Percentiles rank a stretch among this genome's conserved stretches.
These are phyloP conservation scores for Elsinoe necatrix DNA, from an alignment of 2,329 filamentous ascomycete species.

Conservation along the genomic window DNA sequence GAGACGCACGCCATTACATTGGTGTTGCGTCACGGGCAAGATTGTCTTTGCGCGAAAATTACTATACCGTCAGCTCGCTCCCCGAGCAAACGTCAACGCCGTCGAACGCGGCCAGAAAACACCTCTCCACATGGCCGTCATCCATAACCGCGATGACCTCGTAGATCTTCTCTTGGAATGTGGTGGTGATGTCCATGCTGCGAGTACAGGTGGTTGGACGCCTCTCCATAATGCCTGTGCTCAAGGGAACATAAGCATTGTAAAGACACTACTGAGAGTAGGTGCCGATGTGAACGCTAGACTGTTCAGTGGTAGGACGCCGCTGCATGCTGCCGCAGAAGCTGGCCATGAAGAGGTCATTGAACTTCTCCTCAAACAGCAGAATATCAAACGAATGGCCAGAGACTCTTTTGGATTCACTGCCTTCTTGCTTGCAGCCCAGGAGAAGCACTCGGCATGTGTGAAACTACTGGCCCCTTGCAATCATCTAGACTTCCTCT, in stretches of 20 bases:
- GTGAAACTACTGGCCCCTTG: constrained; percentile 36
- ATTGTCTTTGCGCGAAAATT: constrained; percentile 21
- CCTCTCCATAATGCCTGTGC: constrained; percentile 22
- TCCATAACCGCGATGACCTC: constrained; percentile 16
- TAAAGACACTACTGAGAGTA: constrained; percentile 21
- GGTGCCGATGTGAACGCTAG: constrained; percentile 7
- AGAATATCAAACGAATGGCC: constrained; percentile 29
- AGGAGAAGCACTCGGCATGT: constrained; percentile 34
- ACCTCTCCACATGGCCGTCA: constrained; percentile 21
- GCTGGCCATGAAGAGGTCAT: constrained; percentile 23
- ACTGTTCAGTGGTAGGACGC: constrained; percentile 19
- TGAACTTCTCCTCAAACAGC: constrained; percentile 19
- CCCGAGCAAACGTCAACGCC: constrained; percentile 17
- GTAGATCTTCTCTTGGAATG: constrained; percentile 18
- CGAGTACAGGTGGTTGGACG: constrained; percentile 23
- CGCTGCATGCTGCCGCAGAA: constrained; percentile 25
- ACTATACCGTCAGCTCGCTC: constrained; percentile 18
- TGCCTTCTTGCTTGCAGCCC: constrained; percentile 36
- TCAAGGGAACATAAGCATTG: constrained; percentile 21
- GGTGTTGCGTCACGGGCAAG: constrained; percentile 23
- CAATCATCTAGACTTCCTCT: constrained; percentile 32
- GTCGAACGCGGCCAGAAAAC: constrained; percentile 16
- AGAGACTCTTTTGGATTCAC: constrained; percentile 39
- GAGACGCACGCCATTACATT: constrained; percentile 23
- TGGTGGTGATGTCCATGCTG: constrained; percentile 16